Base-by-base conservation (phyloP, 1,284 basidiomycete species). In the Flammula alnicola region DNA sequence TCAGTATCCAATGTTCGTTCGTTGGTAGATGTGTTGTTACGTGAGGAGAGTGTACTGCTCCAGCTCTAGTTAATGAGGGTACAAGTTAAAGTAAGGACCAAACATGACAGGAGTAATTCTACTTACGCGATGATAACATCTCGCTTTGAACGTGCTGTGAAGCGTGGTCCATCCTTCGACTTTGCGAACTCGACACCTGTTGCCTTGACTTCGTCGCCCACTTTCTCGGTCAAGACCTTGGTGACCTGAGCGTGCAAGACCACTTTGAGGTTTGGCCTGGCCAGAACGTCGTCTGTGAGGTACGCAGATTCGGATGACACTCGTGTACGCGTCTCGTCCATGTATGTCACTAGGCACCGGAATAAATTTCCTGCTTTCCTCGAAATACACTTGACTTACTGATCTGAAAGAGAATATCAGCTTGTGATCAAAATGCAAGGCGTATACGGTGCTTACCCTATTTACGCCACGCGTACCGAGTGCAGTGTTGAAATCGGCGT, bases 61-160 rank as follows among this genome's bases (percentile, higher is more conserved):
- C 86, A 23, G 80, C 83, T 12, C 87, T 88, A 52, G 23, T 22
- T 16, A 5, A 16, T 14, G n/a, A 27, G 19, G 10, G 23, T 19
- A n/a, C 6, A 3, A n/a, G 30, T 17, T 4, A 35, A 10, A 16
- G 22, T 6, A 11, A n/a, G 31, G n/a, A n/a, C n/a, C n/a, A n/a
- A n/a, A n/a, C 4, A 4, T 44, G 14, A 30, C 22, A 10, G 10
- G 14, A 17, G 12, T 11, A 16, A 38, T 23, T 10, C 38, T 23
- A 74, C 80, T 47, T 59, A 87, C 84, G 78, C 76, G n/a, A 89
- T 48, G n/a, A 89, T 72, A 23, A 89, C 75, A 55, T 89, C 84
- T 51, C 79, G 81, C 47, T 58, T 65, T 61, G 73, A 7, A 40
- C 63, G 73, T 1, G 69, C 81, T 20, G 65, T 70, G 61, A 75